Percentiles rank a stretch among this genome's conserved stretches.
Evolutionary conservation across 2,329 filamentous ascomycete genomes (phyloP).

Genomic region (Thelonectria blattea): DNA sequence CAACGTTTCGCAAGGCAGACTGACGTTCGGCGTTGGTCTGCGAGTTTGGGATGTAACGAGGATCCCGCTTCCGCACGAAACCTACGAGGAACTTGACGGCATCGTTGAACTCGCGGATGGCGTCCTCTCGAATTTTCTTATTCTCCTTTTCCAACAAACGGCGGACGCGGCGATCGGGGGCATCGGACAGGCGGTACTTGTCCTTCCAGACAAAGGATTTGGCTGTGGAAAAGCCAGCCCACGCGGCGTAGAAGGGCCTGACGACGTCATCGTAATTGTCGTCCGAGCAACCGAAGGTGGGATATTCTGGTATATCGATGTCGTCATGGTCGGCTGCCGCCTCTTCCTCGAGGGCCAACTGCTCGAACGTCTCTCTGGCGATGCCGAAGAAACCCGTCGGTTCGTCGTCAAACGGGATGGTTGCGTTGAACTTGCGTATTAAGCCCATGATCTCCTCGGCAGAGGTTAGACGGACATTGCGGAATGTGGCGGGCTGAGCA

Average conservation of each 20-base stretch:
- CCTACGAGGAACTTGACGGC: conserved; percentile 84
- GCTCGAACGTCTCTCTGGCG: conserved; percentile 77
- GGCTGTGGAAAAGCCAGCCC: conserved; percentile 80
- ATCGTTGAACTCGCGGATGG: conserved; percentile 88
- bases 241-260: conserved; percentile 79
- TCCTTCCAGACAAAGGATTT: conserved; percentile 94
- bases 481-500: conserved; percentile 62
- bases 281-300: conserved; percentile 79
- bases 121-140: conserved; percentile 80
- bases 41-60: conserved; percentile 77
- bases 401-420: conserved; percentile 80
- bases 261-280: conserved; percentile 80
- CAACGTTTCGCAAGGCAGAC: conserved; percentile 75
- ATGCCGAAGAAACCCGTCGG: conserved; percentile 85
- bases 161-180: conserved; percentile 82
- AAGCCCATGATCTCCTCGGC: conserved; percentile 79
- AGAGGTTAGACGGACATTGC: conserved; percentile 78
- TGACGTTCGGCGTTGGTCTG: conserved; percentile 84
- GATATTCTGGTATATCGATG: conserved; percentile 69
- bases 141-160: conserved; percentile 97
- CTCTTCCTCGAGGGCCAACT: conserved; percentile 80
- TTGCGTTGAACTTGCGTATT: conserved; percentile 80
- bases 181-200: conserved; percentile 80
- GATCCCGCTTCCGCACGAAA: conserved; percentile 91
- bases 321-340: conserved; percentile 74